A percentile compares a stretch with the other conserved stretches of the same genome.
Evolutionary conservation across 805 yeast species (phyloP).

Genomic region (Isabelozyma rhagii): DNA sequence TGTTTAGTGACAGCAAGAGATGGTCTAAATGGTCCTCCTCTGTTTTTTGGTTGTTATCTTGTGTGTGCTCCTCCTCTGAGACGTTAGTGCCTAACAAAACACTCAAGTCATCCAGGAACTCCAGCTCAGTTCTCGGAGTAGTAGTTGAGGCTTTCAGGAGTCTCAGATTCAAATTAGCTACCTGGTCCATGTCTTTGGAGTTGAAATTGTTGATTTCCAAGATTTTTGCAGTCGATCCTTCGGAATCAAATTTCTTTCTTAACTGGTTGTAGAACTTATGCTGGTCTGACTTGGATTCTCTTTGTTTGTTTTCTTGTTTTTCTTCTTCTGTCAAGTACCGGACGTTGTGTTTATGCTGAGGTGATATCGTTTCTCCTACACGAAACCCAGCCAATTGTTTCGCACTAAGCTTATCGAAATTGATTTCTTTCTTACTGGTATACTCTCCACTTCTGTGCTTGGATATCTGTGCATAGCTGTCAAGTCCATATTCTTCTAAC

Average conservation of each 20-base stretch:
- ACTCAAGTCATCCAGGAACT: constrained; percentile 17
- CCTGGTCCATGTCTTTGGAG: constrained; percentile 17
- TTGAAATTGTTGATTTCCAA: constrained; percentile 35
- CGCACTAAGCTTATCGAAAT: constrained; percentile 21
- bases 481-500: constrained; percentile 38
- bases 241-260: constrained; percentile 18
- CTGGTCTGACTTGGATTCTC: constrained; percentile 23
- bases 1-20: constrained; percentile 1
- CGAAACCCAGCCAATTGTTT: constrained; percentile 32
- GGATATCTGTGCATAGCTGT: constrained; percentile 25
- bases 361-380: constrained; percentile 24
- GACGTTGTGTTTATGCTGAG: constrained; percentile 3
- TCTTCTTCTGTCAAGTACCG: constrained; percentile 26
- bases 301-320: constrained; percentile 16
- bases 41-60: not conserved
- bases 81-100: constrained; percentile 10
- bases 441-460: constrained; percentile 22
- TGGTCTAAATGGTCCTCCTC: constrained; percentile 5
- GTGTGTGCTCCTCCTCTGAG: not conserved
- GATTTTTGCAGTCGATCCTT: constrained; percentile 11
- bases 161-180: constrained; percentile 17
- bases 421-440: constrained; percentile 13
- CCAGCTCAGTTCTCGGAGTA: not conserved
- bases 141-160: not conserved
- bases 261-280: constrained; percentile 25